Evolutionary conservation across 2,329 filamentous ascomycete species (phyloP).

Genomic region (Atkinsonella hypoxylon): DNA sequence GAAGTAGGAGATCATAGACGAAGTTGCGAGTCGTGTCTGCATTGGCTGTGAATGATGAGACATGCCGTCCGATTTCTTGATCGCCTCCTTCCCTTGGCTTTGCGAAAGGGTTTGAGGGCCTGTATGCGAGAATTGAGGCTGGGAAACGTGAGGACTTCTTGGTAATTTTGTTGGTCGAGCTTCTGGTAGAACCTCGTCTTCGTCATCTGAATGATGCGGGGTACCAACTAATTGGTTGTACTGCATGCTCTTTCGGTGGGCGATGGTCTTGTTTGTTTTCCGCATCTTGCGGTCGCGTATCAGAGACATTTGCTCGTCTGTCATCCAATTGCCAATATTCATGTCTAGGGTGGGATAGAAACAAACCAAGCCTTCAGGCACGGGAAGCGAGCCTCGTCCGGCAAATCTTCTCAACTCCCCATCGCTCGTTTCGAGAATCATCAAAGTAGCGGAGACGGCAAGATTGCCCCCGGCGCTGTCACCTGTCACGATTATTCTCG

Average conservation of each 20-base stretch:
- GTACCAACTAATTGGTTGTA: slow-evolving; percentile 78
- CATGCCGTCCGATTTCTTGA: slow-evolving; percentile 14
- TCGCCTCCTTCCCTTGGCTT: slow-evolving; percentile 8
- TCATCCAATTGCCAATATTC: slow-evolving; percentile 99
- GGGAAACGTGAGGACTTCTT: slow-evolving; percentile 21
- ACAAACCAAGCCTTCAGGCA: slow-evolving; percentile 70
- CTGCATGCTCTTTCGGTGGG: slow-evolving; percentile 77
- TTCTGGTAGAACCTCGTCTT: slow-evolving; percentile 37
- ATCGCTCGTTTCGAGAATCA: slow-evolving; percentile 70
- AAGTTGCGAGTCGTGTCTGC: slow-evolving; percentile 81
- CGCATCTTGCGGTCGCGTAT: slow-evolving; percentile 74
- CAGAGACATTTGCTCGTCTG: slow-evolving; percentile 90
- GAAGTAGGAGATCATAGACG: slow-evolving; percentile 97
- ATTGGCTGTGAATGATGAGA: slow-evolving; percentile 48
- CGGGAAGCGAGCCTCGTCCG: slow-evolving; percentile 45
- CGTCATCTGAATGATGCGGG: slow-evolving; percentile 68
- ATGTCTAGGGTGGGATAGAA: slow-evolving; percentile 89
- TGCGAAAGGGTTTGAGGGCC: slow-evolving; percentile 24
- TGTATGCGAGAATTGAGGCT: slow-evolving; percentile 38
- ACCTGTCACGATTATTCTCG: slow-evolving; percentile 32
- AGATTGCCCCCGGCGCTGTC: slow-evolving; percentile 39
- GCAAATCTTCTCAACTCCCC: slow-evolving; percentile 21
- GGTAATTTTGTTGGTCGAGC: slow-evolving; percentile 8
- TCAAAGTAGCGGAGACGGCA: slow-evolving; percentile 61
- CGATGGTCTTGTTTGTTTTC: slow-evolving; percentile 64